Conservation (phyloP, 345 rosid species). For the Gossypium longicalyx region DNA sequence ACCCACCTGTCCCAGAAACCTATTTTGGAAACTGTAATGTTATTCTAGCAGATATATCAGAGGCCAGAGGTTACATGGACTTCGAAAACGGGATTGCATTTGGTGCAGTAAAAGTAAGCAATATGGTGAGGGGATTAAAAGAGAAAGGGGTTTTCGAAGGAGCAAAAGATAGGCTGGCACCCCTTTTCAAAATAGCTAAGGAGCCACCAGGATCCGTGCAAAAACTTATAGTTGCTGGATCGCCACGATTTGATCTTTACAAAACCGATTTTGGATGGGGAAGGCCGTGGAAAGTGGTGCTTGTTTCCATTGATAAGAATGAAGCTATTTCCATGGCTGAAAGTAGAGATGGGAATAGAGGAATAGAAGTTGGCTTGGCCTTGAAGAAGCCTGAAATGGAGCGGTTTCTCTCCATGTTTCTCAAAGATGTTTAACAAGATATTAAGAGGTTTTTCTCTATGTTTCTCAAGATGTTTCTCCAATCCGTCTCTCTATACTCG, state of each 20-base stretch:
- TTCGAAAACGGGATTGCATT: slow-evolving; percentile 2
- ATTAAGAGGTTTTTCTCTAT: too few species aligned
- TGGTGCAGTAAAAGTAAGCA: background rate
- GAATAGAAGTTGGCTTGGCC: slow-evolving; percentile 28
- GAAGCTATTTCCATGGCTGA: slow-evolving; percentile 22
- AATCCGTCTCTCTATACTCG: too few species aligned
- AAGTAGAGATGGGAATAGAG: slow-evolving; percentile 17
- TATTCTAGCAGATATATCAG: fast-evolving
- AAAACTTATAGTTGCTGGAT: slow-evolving; percentile 1
- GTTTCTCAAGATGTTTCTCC: too few species aligned
- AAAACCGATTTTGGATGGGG: slow-evolving; percentile 25
- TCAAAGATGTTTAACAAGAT: background rate
- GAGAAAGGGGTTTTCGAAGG: background rate
- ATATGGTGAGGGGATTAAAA: background rate
- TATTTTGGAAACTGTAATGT: slow-evolving; percentile 35
- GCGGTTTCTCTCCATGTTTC: slow-evolving; percentile 9
- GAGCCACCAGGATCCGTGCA: background rate
- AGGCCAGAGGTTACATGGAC: background rate
- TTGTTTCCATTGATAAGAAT: slow-evolving; percentile 20
- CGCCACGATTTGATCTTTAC: slow-evolving; percentile 15
- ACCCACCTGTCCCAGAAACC: slow-evolving; percentile 12
- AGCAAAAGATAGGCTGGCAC: background rate
- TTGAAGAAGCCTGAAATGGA: slow-evolving; percentile 26
- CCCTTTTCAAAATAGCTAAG: background rate
- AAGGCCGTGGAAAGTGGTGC: slow-evolving; percentile 23